Percentiles rank a stretch among this genome's conserved stretches.
Evolutionary conservation across 176 grass and related monocot species (phyloP).

Genomic region (Aegilops bicornis): DNA sequence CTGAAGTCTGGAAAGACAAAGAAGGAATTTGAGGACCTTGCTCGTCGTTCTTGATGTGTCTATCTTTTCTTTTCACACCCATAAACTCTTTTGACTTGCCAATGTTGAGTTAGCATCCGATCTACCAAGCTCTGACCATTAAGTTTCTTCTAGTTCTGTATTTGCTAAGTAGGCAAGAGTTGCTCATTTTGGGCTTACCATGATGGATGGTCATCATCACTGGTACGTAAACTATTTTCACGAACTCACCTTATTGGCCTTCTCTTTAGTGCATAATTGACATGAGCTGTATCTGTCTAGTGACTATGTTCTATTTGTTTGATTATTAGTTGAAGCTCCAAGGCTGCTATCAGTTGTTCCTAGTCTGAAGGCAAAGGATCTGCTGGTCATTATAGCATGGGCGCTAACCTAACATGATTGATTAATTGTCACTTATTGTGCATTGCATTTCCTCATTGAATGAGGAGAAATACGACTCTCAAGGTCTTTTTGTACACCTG

Average conservation of each 20-base stretch:
- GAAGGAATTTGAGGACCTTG: constrained; percentile 13
- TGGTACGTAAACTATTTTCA: constrained; percentile 9
- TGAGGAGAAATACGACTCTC: constrained; percentile 27
- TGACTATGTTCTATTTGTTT: constrained; percentile 35
- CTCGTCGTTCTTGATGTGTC: constrained; percentile 9
- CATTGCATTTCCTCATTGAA: constrained; percentile 39
- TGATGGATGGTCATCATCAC: constrained; percentile 3
- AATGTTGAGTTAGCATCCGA: constrained; percentile 16
- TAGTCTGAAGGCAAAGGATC: constrained; percentile 32
- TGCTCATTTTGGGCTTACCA: neutral
- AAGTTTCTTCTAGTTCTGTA: constrained; percentile 1
- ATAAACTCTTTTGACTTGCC: constrained; percentile 6
- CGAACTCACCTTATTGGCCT: neutral
- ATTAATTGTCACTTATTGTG: constrained; percentile 36
- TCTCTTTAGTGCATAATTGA: constrained; percentile 21
- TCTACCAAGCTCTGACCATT: neutral
- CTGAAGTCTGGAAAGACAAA: constrained; percentile 30
- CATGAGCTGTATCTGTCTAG: constrained; percentile 22
- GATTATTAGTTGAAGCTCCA: constrained; percentile 21
- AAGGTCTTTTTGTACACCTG: constrained; percentile 30
- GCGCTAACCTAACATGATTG: constrained; percentile 38
- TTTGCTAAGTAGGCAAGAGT: neutral
- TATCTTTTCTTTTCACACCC: constrained; percentile 18
- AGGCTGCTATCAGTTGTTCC: constrained; percentile 28
- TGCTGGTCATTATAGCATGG: constrained; percentile 34